Conservation (phyloP, 768 basidiomycete species). For the Serendipita sp. region DNA sequence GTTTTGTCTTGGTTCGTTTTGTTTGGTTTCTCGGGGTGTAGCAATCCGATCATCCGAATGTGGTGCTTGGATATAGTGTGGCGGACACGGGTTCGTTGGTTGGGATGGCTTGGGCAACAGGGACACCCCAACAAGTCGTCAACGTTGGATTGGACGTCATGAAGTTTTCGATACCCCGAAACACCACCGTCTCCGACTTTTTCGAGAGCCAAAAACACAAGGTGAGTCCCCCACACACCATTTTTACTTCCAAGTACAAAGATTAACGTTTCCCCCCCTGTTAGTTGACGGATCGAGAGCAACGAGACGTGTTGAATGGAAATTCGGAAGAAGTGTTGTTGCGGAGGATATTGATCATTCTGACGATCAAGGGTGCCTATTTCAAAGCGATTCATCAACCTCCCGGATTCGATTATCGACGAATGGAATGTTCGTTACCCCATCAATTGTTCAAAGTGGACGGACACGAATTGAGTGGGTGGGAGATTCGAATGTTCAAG, state of each 20-base stretch:
- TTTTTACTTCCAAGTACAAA: neutral
- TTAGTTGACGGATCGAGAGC: conserved; percentile 21
- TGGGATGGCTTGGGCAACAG: conserved; percentile 38
- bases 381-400: conserved; percentile 73
- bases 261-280: neutral
- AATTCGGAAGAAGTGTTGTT: conserved; percentile 44
- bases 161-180: conserved; percentile 43
- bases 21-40: neutral
- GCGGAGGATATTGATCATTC: conserved; percentile 57
- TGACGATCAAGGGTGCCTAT: conserved; percentile 67
- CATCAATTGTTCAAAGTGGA: conserved; percentile 47
- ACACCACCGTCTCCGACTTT: conserved; percentile 42
- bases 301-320: conserved; percentile 39
- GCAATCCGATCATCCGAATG: neutral
- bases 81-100: conserved; percentile 19
- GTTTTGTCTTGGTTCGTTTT: no score
- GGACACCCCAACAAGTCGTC: conserved; percentile 52
- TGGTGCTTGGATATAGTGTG: conserved; percentile 12
- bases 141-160: conserved; percentile 74
- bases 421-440: conserved; percentile 66
- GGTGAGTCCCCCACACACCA: conserved; percentile 23
- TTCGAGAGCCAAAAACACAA: conserved; percentile 61
- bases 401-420: conserved; percentile 61
- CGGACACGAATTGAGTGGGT: conserved; percentile 50
- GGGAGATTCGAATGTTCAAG: conserved; percentile 76